Evolutionary conservation across 2,329 filamentous ascomycete genomes (phyloP).

Genomic region (Diatrype stigma): DNA sequence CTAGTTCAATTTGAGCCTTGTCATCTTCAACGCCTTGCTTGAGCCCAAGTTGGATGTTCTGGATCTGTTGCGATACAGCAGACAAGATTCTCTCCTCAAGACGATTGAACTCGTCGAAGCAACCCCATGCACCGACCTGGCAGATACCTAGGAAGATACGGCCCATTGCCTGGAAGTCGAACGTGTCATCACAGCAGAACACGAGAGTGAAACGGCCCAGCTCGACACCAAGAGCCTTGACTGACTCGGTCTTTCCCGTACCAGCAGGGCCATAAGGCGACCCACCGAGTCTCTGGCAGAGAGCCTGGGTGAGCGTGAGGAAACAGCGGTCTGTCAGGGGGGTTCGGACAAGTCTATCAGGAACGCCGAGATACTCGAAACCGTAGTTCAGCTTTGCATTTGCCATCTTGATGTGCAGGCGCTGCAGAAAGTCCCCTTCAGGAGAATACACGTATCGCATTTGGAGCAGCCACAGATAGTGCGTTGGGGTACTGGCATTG

Average conservation of each 20-base stretch:
- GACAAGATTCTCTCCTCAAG: slow-evolving; percentile 96
- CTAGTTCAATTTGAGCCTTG: slow-evolving; percentile 86
- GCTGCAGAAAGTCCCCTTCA: slow-evolving; percentile 75
- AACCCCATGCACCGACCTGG: slow-evolving; percentile 98
- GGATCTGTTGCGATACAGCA: slow-evolving; percentile 97
- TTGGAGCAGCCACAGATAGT: slow-evolving; percentile 90
- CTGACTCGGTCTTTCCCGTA: slow-evolving; percentile 98
- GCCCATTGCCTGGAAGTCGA: slow-evolving; percentile 99
- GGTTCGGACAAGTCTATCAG: slow-evolving; percentile 92
- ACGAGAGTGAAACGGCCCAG: slow-evolving; percentile 96
- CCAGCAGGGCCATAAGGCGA: slow-evolving; percentile 96
- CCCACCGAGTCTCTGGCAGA: slow-evolving; percentile 91
- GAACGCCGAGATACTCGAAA: slow-evolving; percentile 95
- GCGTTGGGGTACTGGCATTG: slow-evolving; percentile 69
- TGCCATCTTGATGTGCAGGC: slow-evolving; percentile 90
- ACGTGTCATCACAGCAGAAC: slow-evolving; percentile 99
- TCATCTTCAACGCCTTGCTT: slow-evolving; percentile 79
- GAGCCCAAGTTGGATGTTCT: slow-evolving; percentile 96
- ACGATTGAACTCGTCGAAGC: slow-evolving; percentile 99
- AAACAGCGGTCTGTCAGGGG: slow-evolving; percentile 98
- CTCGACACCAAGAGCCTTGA: slow-evolving; percentile 95
- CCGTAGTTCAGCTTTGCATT: slow-evolving; percentile 94
- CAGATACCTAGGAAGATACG: slow-evolving; percentile 99
- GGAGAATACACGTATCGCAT: slow-evolving; percentile 93
- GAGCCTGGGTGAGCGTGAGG: slow-evolving; percentile 90